Evolutionary conservation across 306 rosid species (phyloP), one percentile per base, ranked within the genome.

Genomic region (Astragalus membranaceus): DNA sequence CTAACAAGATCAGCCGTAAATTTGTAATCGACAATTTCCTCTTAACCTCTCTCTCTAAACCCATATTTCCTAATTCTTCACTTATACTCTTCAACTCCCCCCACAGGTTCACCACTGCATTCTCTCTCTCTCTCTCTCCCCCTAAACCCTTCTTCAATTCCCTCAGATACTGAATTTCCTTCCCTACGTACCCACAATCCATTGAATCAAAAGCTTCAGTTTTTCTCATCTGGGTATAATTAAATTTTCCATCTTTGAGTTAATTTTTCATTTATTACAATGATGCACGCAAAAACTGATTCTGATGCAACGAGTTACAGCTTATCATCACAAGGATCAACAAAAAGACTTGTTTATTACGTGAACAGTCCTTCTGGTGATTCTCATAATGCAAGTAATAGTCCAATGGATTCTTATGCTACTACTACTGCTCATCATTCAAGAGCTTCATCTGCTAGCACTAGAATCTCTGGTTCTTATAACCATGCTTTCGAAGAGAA

Each of bases 281-380:
- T 20, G 73, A 85, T 84, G 86, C 97, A 88, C 64, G 68, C 88
- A 0, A 88, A 85, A 65, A 86, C 88, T 1, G 98, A 93, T 72
- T 93, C 94, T 3, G 92, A 93, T 52, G 84, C 78, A 15, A 88
- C 96, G 1, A 93, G 98, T 54, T 82, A 69, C 16, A 84, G 78
- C 16, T 79, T 88, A 8, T 92, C 92, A 8, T 82, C 92, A 3
- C 88, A 88, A 1, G 64, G 82, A 69, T 89, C 93, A 3, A 91
- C 93, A 7, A 93, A 93, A 57, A 85, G 83, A 17, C 72, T 83
- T 1, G 82, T 64, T 20, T 93, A 90, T 78, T 88, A 77, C 62
- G 92, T 90, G 10, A 89, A 88, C 53, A 88, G 97, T 72, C 98
- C 98, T 0, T 86, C 94, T 0, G 59, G 87, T 14, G 96, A 93